Evolutionary conservation across 2,329 filamentous ascomycete species (phyloP).

Genomic region (Fusarium xylarioides): DNA sequence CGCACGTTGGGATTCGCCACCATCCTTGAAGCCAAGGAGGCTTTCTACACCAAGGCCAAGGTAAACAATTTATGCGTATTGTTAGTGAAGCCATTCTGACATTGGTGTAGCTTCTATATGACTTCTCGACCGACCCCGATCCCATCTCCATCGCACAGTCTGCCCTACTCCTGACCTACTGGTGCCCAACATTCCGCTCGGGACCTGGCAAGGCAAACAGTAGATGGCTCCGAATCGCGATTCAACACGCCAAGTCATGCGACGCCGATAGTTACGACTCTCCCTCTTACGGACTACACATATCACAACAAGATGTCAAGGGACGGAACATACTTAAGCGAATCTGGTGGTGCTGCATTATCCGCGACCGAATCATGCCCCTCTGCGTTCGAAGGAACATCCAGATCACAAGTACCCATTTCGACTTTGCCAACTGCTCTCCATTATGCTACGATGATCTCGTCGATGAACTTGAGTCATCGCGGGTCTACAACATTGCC

Average conservation of each 20-base stretch:
- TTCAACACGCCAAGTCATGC: slow-evolving; percentile 25
- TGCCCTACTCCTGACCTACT: slow-evolving; percentile 27
- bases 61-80: neutral
- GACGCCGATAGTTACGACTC: slow-evolving; percentile 20
- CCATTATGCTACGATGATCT: slow-evolving; percentile 28
- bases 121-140: slow-evolving; percentile 31
- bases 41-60: slow-evolving; percentile 36
- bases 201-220: slow-evolving; percentile 27
- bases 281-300: neutral
- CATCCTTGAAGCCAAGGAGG: slow-evolving; percentile 28
- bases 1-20: slow-evolving; percentile 24
- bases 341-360: slow-evolving; percentile 34
- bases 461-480: slow-evolving; percentile 28
- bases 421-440: slow-evolving; percentile 18
- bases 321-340: slow-evolving; percentile 23
- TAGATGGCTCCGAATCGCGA: slow-evolving; percentile 27
- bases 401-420: slow-evolving; percentile 22
- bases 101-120: slow-evolving; percentile 19
- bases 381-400: slow-evolving; percentile 32
- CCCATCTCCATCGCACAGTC: slow-evolving; percentile 32
- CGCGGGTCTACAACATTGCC: slow-evolving; percentile 25
- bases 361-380: slow-evolving; percentile 32
- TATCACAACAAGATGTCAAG: slow-evolving; percentile 11
- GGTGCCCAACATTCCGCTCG: slow-evolving; percentile 30
- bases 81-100: neutral